phyloP scores from a whole-genome alignment of 768 basidiomycete species.

The Russula ochroleuca region DNA sequence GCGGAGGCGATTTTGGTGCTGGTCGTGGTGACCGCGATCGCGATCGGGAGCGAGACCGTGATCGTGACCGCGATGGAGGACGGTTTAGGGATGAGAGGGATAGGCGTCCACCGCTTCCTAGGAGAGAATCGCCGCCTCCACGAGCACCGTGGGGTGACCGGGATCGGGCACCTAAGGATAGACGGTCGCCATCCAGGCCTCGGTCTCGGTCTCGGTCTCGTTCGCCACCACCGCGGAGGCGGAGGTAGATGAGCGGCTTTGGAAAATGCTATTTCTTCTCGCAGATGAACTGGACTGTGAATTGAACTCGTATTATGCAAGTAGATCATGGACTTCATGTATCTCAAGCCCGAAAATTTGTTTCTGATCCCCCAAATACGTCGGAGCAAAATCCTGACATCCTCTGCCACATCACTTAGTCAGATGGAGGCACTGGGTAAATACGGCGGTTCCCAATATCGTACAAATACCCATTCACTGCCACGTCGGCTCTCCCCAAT shows the following conservation, averaged over 20 bases:
- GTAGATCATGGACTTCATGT: no score
- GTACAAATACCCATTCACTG: no score
- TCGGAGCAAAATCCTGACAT: no score
- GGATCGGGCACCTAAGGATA: slow-evolving; percentile 33
- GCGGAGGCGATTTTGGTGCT: slow-evolving; percentile 41
- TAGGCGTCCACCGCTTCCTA: slow-evolving; percentile 39
- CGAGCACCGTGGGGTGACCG: slow-evolving; percentile 37
- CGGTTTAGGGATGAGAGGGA: slow-evolving; percentile 46
- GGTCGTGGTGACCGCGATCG: slow-evolving; percentile 27
- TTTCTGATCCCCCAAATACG: no score
- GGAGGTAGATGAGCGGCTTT: not conserved
- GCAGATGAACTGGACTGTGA: slow-evolving; percentile 12
- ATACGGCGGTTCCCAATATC: no score
- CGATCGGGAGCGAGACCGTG: slow-evolving; percentile 11
- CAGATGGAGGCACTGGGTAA: no score
- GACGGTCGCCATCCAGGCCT: slow-evolving; percentile 38
- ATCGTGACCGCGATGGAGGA: slow-evolving; percentile 32
- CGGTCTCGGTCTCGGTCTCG: slow-evolving; percentile 36
- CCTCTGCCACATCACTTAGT: no score
- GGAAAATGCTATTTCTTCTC: not conserved
- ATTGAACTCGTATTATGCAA: no score
- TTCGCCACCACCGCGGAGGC: slow-evolving; percentile 40
- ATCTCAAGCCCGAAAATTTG: no score
- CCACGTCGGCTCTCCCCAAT: no score
- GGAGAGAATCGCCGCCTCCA: slow-evolving; percentile 45